Conservation (phyloP, 306 rosid species). For the Prunus salicina region DNA sequence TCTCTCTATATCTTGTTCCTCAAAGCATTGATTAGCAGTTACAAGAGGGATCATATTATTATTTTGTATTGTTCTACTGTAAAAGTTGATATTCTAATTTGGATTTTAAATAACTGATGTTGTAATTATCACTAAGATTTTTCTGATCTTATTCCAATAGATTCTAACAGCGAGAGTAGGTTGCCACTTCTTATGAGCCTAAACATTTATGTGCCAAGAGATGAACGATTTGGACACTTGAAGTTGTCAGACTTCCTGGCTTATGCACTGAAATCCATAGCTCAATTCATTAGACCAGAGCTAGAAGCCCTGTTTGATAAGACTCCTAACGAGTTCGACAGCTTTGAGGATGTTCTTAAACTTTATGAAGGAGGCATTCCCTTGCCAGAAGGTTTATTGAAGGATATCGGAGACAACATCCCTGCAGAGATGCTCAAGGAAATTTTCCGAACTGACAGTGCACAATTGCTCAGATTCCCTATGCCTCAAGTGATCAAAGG, state of each 20-base stretch:
- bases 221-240: slow-evolving; percentile 82
- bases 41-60: too few species aligned
- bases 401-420: slow-evolving; percentile 44
- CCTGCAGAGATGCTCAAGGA: slow-evolving; percentile 62
- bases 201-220: slow-evolving; percentile 80
- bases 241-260: slow-evolving; percentile 82
- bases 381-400: slow-evolving; percentile 43
- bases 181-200: slow-evolving; percentile 45
- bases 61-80: neutral
- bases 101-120: neutral
- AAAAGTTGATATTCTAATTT: neutral
- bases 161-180: slow-evolving; percentile 60
- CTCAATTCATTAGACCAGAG: slow-evolving; percentile 63
- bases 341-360: slow-evolving; percentile 52
- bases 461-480: slow-evolving; percentile 49
- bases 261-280: slow-evolving; percentile 60
- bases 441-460: slow-evolving; percentile 59
- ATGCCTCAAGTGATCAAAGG: slow-evolving; percentile 77
- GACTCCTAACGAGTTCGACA: slow-evolving; percentile 73
- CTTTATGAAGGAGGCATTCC: slow-evolving; percentile 72
- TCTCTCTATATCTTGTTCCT: neutral
- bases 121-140: neutral
- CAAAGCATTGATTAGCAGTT: too few species aligned
- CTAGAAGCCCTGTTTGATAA: slow-evolving; percentile 52
- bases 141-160: slow-evolving; percentile 34